Evolutionary conservation across 306 rosid species (phyloP), one percentile per base, ranked within the genome.

Genomic region (Trifolium subterraneum): DNA sequence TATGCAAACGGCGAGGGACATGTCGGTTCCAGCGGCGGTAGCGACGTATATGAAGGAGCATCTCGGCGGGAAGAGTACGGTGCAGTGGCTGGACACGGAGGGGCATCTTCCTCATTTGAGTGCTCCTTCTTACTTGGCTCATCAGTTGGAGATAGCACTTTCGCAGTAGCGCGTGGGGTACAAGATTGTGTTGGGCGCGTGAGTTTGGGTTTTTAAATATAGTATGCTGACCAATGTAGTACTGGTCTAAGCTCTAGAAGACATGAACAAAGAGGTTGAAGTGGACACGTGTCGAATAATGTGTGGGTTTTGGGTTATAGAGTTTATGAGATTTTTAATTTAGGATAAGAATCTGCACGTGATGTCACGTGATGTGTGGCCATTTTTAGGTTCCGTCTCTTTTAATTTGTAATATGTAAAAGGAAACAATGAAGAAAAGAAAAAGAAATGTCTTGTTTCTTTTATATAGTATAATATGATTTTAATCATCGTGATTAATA

Each of bases 71-170:
- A 84, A 74, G 60, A 95, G 81, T 79, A 92, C 93, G 31, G 82
- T 92, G 58, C 81, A 78, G 82, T 87, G 87, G 90, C 86, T 95
- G 0, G 93, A 92, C 25, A 90, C 92, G 58, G 98, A 95, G 76
- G 98, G 99, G 2, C 99, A 94, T 76, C 80, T 94, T 45, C 99
- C 99, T 5, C 99, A 94, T 52, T 67, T 94, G 22, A 92, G 97
- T 38, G 92, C 96, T 27, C 98, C 99, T 8, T 52, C 79, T 0
- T 80, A 88, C 25, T 73, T 94, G 61, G 90, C 90, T 0, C 76
- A 71, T 8, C 87, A 85, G 77, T 87, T 94, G 13, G 88, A 90
- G 4, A 85, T 83, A 0, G 97, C 95, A 19, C 96, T 94, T 1
- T 2, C 81, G 0, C 79, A 76, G 62, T 87, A 82, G 78, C 74